A percentile compares a stretch with the other conserved stretches of the same genome.
phyloP scores from a whole-genome alignment of 2,329 filamentous ascomycete genomes.

The Trichoderma simmonsii region DNA sequence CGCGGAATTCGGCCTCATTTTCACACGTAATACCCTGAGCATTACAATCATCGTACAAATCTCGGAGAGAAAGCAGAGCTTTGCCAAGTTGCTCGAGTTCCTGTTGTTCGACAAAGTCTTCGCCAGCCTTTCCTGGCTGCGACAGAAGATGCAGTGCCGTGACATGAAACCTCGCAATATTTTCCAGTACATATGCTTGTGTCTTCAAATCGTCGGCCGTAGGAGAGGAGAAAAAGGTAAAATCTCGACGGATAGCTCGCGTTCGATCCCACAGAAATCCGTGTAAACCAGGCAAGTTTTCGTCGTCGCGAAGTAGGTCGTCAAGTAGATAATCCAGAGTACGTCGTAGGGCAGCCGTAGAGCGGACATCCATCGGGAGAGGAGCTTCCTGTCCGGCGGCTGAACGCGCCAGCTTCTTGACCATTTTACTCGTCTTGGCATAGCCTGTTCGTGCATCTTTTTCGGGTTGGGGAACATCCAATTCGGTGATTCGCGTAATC shows the following conservation, averaged over 20 bases:
- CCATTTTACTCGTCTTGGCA: constrained; percentile 54
- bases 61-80: constrained; percentile 61
- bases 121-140: constrained; percentile 50
- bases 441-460: constrained; percentile 45
- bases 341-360: constrained; percentile 53
- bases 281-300: constrained; percentile 54
- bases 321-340: constrained; percentile 64
- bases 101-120: constrained; percentile 64
- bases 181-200: constrained; percentile 63
- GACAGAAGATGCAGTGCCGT: constrained; percentile 62
- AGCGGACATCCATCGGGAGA: constrained; percentile 65
- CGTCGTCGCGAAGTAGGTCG: constrained; percentile 53
- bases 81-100: constrained; percentile 67
- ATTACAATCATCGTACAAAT: constrained; percentile 64
- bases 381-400: constrained; percentile 66
- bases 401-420: constrained; percentile 65
- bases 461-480: constrained; percentile 56
- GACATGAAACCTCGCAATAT: constrained; percentile 65
- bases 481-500: constrained; percentile 59
- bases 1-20: constrained; percentile 64
- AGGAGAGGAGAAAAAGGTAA: constrained; percentile 64
- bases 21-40: constrained; percentile 55
- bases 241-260: constrained; percentile 64
- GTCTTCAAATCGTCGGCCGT: constrained; percentile 53
- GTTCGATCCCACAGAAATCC: constrained; percentile 68